Evolutionary conservation across 2,329 filamentous ascomycete genomes (phyloP).

Genomic region (Aspergillus bombycis): DNA sequence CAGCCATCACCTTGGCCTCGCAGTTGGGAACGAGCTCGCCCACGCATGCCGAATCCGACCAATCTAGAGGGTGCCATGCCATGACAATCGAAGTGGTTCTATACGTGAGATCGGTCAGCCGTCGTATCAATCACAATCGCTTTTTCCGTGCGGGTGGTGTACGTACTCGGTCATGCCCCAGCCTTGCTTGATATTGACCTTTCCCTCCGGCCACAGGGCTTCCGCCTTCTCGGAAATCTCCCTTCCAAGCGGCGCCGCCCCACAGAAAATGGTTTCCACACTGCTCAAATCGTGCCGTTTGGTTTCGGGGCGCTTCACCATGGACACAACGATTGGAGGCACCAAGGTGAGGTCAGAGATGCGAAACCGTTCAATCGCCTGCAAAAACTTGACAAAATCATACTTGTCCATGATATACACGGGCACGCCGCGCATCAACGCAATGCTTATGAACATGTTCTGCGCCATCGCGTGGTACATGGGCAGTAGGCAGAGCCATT

Average conservation of each 20-base stretch:
- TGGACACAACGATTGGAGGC: constrained; percentile 72
- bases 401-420: constrained; percentile 80
- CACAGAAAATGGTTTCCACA: constrained; percentile 62
- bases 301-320: constrained; percentile 72
- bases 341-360: constrained; percentile 71
- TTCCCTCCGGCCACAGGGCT: constrained; percentile 55
- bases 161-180: constrained; percentile 83
- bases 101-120: no score
- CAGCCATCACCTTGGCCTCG: constrained; percentile 66
- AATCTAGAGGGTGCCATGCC: constrained; percentile 61
- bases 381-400: constrained; percentile 72
- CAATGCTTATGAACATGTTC: constrained; percentile 67
- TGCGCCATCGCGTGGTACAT: constrained; percentile 77
- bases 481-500: constrained; percentile 69
- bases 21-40: constrained; percentile 69
- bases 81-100: constrained; percentile 53
- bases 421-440: constrained; percentile 55
- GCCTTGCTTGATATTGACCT: constrained; percentile 66
- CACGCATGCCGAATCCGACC: constrained; percentile 54
- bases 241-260: constrained; percentile 67
- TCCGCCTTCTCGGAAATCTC: constrained; percentile 62
- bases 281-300: constrained; percentile 69
- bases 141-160: neutral
- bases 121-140: no score
- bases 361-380: constrained; percentile 66